Percentiles rank a stretch among this genome's conserved stretches.
These are phyloP conservation scores for Thelephora ganbajun DNA, from an alignment of 768 basidiomycete species.

Conservation along the genomic window DNA sequence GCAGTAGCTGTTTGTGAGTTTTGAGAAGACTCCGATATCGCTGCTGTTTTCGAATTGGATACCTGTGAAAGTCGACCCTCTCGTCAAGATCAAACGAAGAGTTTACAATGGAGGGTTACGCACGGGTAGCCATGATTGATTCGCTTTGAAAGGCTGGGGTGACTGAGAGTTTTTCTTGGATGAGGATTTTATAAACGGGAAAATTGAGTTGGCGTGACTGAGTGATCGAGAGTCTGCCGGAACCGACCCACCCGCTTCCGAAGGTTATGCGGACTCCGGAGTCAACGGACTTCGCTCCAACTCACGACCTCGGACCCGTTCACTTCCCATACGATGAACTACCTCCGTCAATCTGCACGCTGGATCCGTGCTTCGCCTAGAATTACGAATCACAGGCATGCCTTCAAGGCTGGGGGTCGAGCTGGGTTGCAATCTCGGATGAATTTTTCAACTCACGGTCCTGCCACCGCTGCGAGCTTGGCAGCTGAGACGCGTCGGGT, in stretches of 20 bases:
- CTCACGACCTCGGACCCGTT: constrained; percentile 1
- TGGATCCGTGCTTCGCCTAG: not conserved
- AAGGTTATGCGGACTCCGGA: no score
- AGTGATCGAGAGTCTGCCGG: constrained; percentile 3
- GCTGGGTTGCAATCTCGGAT: no score
- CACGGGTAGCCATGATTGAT: constrained; percentile 51
- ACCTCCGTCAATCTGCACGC: not conserved
- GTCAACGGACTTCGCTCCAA: not conserved
- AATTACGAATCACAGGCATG: not conserved
- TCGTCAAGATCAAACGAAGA: constrained; percentile 1
- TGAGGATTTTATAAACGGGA: not conserved
- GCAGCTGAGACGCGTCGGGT: not conserved
- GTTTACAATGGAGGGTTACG: constrained; percentile 9
- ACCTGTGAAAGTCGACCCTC: constrained; percentile 29
- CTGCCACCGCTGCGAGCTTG: no score
- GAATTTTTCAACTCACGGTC: no score
- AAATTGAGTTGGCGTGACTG: not conserved
- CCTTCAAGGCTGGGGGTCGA: no score
- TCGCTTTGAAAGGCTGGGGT: constrained; percentile 1
- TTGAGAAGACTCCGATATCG: constrained; percentile 94
- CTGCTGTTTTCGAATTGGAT: constrained; percentile 89
- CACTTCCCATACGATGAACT: not conserved
- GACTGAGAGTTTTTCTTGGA: constrained; percentile 1
- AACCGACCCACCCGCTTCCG: constrained; percentile 6
- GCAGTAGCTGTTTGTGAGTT: constrained; percentile 97